Evolutionary conservation across 768 basidiomycete species (phyloP).

Genomic region (Suillus subluteus): DNA sequence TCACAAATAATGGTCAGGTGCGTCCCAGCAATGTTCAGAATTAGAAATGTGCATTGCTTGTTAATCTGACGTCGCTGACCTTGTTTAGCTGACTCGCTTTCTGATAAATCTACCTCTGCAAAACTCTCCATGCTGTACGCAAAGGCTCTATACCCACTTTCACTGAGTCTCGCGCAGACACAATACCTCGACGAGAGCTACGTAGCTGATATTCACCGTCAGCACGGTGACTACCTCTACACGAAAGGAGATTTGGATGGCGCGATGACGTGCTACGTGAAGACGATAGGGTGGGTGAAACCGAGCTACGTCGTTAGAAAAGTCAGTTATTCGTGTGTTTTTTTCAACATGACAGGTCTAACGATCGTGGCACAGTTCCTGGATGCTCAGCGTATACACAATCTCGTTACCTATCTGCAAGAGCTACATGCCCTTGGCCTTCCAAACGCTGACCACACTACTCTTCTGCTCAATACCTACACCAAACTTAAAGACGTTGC

Average conservation of each 20-base stretch:
- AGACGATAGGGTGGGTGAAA: slow-evolving; percentile 87
- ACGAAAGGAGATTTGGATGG: slow-evolving; percentile 89
- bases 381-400: slow-evolving; percentile 94
- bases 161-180: slow-evolving; percentile 80
- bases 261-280: slow-evolving; percentile 89
- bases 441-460: slow-evolving; percentile 96
- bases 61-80: slow-evolving; percentile 4
- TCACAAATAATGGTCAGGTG: slow-evolving; percentile 81
- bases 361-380: slow-evolving; percentile 66
- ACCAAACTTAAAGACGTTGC: slow-evolving; percentile 93
- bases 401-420: slow-evolving; percentile 94
- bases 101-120: slow-evolving; percentile 78
- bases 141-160: slow-evolving; percentile 76
- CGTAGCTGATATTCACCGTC: slow-evolving; percentile 86
- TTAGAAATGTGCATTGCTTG: not conserved
- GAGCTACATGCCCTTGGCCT: slow-evolving; percentile 88
- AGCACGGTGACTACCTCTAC: slow-evolving; percentile 93
- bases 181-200: slow-evolving; percentile 72
- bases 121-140: slow-evolving; percentile 88
- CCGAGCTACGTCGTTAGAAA: slow-evolving; percentile 98
- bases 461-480: slow-evolving; percentile 94
- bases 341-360: not conserved
- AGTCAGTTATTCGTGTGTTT: slow-evolving; percentile 44
- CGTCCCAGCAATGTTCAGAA: slow-evolving; percentile 21
- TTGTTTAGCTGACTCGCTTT: slow-evolving; percentile 59